phyloP scores from a whole-genome alignment of 176 grass and related monocot genomes.

The Avena sativa region DNA sequence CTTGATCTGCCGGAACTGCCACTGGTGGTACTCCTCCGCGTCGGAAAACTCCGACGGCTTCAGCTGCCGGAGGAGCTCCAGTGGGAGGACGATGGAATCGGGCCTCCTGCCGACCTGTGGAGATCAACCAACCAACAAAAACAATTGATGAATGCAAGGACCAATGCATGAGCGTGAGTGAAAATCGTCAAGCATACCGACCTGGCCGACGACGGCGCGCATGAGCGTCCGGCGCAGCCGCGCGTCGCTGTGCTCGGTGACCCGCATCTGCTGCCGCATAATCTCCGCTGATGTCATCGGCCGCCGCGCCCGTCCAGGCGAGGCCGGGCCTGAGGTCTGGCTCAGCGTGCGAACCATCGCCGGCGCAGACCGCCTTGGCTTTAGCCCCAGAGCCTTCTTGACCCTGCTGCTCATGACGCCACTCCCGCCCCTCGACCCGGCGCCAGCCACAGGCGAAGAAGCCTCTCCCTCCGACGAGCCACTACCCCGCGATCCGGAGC shows the following conservation, averaged over 20 bases:
- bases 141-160: background rate
- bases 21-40: slow-evolving; percentile 80
- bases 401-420: slow-evolving; percentile 66
- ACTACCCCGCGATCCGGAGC: background rate
- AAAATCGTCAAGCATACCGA: slow-evolving; percentile 12
- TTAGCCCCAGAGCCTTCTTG: slow-evolving; percentile 80
- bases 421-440: slow-evolving; percentile 43
- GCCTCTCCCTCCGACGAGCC: slow-evolving; percentile 35
- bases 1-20: slow-evolving; percentile 87
- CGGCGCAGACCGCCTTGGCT: slow-evolving; percentile 50
- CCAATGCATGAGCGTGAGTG: background rate
- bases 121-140: background rate
- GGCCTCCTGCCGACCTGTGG: slow-evolving; percentile 61
- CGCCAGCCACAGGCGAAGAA: slow-evolving; percentile 24
- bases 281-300: slow-evolving; percentile 94
- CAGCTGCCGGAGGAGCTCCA: slow-evolving; percentile 94
- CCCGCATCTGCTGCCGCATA: slow-evolving; percentile 90
- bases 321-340: slow-evolving; percentile 58
- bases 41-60: slow-evolving; percentile 71
- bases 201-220: slow-evolving; percentile 82
- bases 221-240: slow-evolving; percentile 82
- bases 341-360: slow-evolving; percentile 65
- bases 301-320: slow-evolving; percentile 61
- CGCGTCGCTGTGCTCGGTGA: slow-evolving; percentile 76
- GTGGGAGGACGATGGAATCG: slow-evolving; percentile 78